These are phyloP conservation scores for Platismatia glauca DNA, from an alignment of 495 filamentous ascomycete species.

Conservation along the genomic window DNA sequence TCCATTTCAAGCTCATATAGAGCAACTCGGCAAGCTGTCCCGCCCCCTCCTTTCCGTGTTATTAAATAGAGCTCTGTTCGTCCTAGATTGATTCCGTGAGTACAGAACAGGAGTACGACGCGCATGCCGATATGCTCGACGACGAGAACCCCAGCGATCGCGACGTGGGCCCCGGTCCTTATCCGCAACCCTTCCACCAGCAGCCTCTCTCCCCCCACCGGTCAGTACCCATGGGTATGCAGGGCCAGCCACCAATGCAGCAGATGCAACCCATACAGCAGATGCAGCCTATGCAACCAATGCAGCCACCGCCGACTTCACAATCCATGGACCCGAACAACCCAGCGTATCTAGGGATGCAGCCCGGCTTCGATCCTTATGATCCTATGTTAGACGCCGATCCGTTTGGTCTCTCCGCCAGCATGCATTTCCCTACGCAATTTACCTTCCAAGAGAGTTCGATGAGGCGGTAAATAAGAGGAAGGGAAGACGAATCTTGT, in stretches of 20 bases:
- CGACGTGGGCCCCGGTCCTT: constrained; percentile 58
- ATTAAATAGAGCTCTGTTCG: constrained; percentile 60
- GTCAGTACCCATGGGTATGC: constrained; percentile 31
- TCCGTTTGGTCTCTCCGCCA: constrained; percentile 81
- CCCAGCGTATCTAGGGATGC: constrained; percentile 46
- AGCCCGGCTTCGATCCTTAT: constrained; percentile 65
- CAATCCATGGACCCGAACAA: constrained; percentile 34
- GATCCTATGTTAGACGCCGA: constrained; percentile 80
- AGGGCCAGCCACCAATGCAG: constrained; percentile 22
- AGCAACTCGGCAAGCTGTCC: constrained; percentile 93
- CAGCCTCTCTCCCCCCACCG: constrained; percentile 37
- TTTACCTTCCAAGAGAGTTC: constrained; percentile 43
- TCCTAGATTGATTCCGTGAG: constrained; percentile 71
- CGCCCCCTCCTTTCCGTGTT: constrained; percentile 43
- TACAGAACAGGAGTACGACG: constrained; percentile 99
- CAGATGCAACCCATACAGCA: constrained; percentile 31
- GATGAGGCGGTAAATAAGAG: constrained; percentile 18
- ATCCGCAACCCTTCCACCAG: constrained; percentile 48
- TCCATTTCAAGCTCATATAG: constrained; percentile 86
- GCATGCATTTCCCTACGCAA: constrained; percentile 88
- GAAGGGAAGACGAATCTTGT: not conserved
- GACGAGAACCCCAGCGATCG: constrained; percentile 58
- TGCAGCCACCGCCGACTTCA: constrained; percentile 25
- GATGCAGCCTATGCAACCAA: constrained; percentile 19
- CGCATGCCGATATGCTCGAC: constrained; percentile 88